Evolutionary conservation across 257 asterid species (phyloP), one percentile per base, ranked within the genome.

Genomic region (Henckelia pumila): DNA sequence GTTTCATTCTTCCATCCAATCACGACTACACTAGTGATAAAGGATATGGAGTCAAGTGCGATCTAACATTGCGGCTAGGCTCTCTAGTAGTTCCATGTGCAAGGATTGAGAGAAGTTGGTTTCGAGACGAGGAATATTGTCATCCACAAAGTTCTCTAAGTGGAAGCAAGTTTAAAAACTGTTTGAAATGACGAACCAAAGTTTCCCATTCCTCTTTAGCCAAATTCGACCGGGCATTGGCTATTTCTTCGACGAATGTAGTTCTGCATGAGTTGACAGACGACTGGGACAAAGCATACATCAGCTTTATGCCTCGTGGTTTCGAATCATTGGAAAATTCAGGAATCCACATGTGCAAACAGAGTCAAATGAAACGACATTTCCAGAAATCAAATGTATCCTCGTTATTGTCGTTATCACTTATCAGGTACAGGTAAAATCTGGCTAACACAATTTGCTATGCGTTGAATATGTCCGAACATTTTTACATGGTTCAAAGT

Each of bases 31-130:
- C 61, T 55, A 61, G 72, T 56, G 78, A 69, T 47, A 78, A 68
- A 61, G 76, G 75, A 59, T 68, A 73, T 66, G 80, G 67, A 49
- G 62, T 55, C 19, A 86, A 77, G 53, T 93, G 98, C 68, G 97
- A 93, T 81, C 76, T 90, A 69, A 85, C 99, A 11, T 73, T 90
- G 82, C 81, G 96, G 5, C 70, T 93, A 71, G 99, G 97, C n/a
- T 78, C 87, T 59, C 26, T 72, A 32, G 78, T 35, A 58, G 84
- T 57, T 69, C 83, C 89, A 26, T 24, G 70, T 69, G 70, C 70
- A 20, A 69, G 73, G 49, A 44, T 13, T 59, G 77, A 73, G 64
- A 59, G 59, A 37, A 32, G 66, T 29, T 29, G 78, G 59, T 56
- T 79, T 68, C 76, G 28, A 7, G 85, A 70, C 58, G 74, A 69